Conservation (phyloP, 495 filamentous ascomycete species). For the Penicillium fimorum region DNA sequence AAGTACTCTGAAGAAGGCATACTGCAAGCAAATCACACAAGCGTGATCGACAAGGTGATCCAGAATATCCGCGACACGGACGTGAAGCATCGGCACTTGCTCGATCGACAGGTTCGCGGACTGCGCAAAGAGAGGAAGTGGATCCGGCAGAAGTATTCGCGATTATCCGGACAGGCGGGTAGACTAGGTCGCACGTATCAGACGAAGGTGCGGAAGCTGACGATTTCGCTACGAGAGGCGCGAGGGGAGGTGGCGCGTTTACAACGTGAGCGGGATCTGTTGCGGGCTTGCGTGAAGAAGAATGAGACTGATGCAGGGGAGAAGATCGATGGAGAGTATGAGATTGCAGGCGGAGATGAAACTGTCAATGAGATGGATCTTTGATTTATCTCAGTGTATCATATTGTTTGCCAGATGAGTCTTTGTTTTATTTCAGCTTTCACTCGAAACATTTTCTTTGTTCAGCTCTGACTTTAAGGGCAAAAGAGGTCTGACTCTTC, state of each 20-base stretch:
- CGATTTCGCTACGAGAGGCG: neutral
- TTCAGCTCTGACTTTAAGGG: neutral
- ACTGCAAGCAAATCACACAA: conserved; percentile 18
- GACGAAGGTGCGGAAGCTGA: conserved; percentile 7
- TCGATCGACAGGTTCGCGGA: conserved; percentile 11
- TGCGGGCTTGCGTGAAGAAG: conserved; percentile 2
- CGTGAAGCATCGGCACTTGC: neutral
- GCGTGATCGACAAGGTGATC: conserved; percentile 27
- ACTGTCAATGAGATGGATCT: neutral
- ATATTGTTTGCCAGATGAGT: neutral
- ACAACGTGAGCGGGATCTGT: conserved; percentile 3
- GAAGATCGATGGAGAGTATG: neutral
- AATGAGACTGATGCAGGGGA: neutral
- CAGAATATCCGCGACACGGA: conserved; percentile 20
- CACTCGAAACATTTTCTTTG: neutral
- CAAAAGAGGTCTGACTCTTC: neutral
- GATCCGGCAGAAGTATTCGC: conserved; percentile 16
- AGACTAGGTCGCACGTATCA: conserved; percentile 13
- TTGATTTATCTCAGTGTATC: neutral
- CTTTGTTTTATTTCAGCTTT: neutral
- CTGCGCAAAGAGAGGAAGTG: conserved; percentile 17
- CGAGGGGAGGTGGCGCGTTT: neutral
- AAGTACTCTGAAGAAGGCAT: conserved; percentile 17
- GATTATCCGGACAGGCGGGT: conserved; percentile 13
- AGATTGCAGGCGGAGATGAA: neutral